Evolutionary conservation across 805 yeast genomes (phyloP).

Genomic region (Diddensiella caesifluorescens): DNA sequence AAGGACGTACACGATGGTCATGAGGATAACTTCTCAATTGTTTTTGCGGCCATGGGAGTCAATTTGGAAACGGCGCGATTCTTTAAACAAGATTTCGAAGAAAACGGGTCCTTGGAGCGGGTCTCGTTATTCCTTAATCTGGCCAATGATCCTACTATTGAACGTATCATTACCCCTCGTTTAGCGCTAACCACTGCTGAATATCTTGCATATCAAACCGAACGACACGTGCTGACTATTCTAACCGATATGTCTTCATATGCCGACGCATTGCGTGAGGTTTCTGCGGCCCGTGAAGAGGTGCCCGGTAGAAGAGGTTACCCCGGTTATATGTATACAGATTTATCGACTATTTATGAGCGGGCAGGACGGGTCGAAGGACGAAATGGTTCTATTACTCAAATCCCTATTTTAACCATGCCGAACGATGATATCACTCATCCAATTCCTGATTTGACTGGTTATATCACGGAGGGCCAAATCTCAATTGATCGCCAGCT

Average conservation of each 20-base stretch:
- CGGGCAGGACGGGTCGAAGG: slow-evolving; percentile 99
- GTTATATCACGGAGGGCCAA: slow-evolving; percentile 99
- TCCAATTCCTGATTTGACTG: slow-evolving; percentile 99
- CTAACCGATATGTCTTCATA: slow-evolving; percentile 99
- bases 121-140: slow-evolving; percentile 92
- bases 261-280: slow-evolving; percentile 99
- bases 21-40: slow-evolving; percentile 98
- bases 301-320: slow-evolving; percentile 99
- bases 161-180: slow-evolving; percentile 98
- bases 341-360: slow-evolving; percentile 97
- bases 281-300: slow-evolving; percentile 99
- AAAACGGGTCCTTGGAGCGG: slow-evolving; percentile 97
- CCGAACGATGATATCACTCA: slow-evolving; percentile 99
- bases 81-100: slow-evolving; percentile 99
- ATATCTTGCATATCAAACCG: slow-evolving; percentile 97
- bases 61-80: slow-evolving; percentile 97
- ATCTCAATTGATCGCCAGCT: slow-evolving; percentile 95
- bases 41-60: slow-evolving; percentile 99
- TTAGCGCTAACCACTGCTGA: slow-evolving; percentile 98
- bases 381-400: slow-evolving; percentile 98
- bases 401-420: slow-evolving; percentile 98
- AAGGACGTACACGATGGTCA: slow-evolving; percentile 99
- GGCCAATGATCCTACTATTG: slow-evolving; percentile 99
- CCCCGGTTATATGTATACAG: slow-evolving; percentile 99
- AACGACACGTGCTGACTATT: slow-evolving; percentile 96